phyloP scores from a whole-genome alignment of 148 eudicot species.

The Euryodendron excelsum region DNA sequence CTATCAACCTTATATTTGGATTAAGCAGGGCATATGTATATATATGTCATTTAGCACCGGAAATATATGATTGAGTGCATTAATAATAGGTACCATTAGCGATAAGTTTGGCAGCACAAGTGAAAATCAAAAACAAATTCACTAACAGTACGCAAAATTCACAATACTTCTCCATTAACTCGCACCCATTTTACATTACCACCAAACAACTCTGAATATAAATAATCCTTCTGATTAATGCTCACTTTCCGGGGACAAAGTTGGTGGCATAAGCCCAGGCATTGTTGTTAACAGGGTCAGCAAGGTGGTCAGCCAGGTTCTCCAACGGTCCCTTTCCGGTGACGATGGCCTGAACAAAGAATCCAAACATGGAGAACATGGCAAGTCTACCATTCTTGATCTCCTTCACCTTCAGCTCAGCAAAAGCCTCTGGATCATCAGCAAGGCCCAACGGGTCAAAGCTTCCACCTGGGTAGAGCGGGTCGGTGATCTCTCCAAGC shows the following conservation, averaged over 20 bases:
- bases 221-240: no score
- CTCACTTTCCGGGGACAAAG: constrained; percentile 39
- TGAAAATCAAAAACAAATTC: no score
- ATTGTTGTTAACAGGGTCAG: constrained; percentile 41
- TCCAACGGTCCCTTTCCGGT: constrained; percentile 44
- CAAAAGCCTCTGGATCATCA: constrained; percentile 41
- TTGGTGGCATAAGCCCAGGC: constrained; percentile 40
- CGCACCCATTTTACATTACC: no score
- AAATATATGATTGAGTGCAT: no score
- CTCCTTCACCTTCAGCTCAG: constrained; percentile 41
- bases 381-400: constrained; percentile 41
- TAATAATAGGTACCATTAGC: no score
- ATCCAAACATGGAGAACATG: constrained; percentile 45
- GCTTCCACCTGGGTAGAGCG: constrained; percentile 41
- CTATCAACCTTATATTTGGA: no score
- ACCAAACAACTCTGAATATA: no score
- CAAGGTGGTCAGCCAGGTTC: constrained; percentile 41
- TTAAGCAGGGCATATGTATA: no score
- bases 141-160: no score
- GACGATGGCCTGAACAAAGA: constrained; percentile 40
- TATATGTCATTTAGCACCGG: no score
- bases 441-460: constrained; percentile 38
- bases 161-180: no score
- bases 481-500: constrained; percentile 36
- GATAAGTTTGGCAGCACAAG: no score